Evolutionary conservation across 805 yeast species (phyloP), one percentile per base, ranked within the genome.

Genomic region (Yarrowia porcina): DNA sequence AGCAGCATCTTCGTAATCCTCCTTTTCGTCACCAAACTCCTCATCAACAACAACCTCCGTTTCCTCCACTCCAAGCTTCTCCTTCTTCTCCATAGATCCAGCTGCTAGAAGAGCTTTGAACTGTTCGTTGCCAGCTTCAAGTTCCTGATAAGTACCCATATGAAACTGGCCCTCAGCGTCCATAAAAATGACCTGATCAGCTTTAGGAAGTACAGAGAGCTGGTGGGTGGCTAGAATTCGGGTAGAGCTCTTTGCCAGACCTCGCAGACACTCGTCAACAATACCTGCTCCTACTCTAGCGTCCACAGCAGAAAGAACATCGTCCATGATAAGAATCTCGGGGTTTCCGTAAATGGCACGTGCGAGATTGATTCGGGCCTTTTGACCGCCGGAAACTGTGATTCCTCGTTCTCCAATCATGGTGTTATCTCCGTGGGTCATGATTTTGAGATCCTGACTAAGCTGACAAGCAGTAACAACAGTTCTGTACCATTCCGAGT

Each of bases 331-430:
- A 13, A 88, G 76, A 39, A 88, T 82, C 66, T 88, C 90, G 18
- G 81, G 78, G 39, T 82, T 79, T 20, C 83, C 81, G 69, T 90
- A 90, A 1, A 87, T 90, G 2, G 94, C 88, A 68, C 97, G 81
- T 1, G 97, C 96, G 60, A 90, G 77, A 69, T 85, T 85, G 66
- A 90, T 85, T 72, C 97, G 82, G 0, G 96, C 94, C 76, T 90
- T 90, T 72, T 90, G 97, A 56, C 97, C 97, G 59, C 97, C 97
- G 10, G 94, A 88, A 47, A 90, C 75, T 0, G 94, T 90, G 64
- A 90, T 87, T 69, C 97, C 97, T 66, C 92, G 81, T 72, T 90
- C 97, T 64, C 97, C 97, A 67, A 90, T 87, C 74, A 90, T 96
- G 0, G 93, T 88, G 65, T 71, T 70, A 70, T 90, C 97, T 28